Evolutionary conservation across 495 filamentous ascomycete species (phyloP), one percentile per base, ranked within the genome.

Genomic region (Penicillium flavigenum): DNA sequence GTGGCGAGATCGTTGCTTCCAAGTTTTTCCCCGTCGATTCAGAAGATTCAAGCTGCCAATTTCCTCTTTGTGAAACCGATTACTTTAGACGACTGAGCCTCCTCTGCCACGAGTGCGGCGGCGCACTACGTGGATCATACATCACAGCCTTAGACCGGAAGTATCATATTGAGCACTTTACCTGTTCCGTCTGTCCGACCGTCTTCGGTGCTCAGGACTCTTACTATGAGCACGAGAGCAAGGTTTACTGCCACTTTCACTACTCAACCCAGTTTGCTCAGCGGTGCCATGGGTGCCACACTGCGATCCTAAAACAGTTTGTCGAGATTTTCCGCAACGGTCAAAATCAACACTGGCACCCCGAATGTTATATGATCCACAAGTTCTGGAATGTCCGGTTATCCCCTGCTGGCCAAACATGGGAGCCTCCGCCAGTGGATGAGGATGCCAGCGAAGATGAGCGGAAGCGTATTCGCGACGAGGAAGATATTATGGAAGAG

Each of bases 331-430:
- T 92, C 73, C 85, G 95, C 48, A 97, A 98, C 71, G 93, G 94
- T 0, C 86, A 95, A 68, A 96, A 98, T 67, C 95, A 99, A 68
- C 95, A 99, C 65, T 99, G 95, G 95, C 95, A 99, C 67, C 95
- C 95, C 3, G 95, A 99, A 70, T 99, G 95, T 72, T 99, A 99
- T 71, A 99, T 98, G 94, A 99, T 99, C 43, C 95, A 99, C 73
- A 99, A 99, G 68, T 99, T 98, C 75, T 99, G 95, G 95, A 99
- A 96, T 69, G 95, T 99, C 39, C 86, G 93, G 24, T 81, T 99
- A 46, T 85, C 86, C 26, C 80, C 80, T 11, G 71, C 77, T 17
- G 82, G 78, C 17, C 72, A 81, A 47, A 78, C 80, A 22, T 68
- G 76, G 22, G 74, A 81, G 38, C 75, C 72, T 9, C 75, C 79